Conservation (phyloP, 2,329 filamentous ascomycete species). For the Cladosporium sp. region DNA sequence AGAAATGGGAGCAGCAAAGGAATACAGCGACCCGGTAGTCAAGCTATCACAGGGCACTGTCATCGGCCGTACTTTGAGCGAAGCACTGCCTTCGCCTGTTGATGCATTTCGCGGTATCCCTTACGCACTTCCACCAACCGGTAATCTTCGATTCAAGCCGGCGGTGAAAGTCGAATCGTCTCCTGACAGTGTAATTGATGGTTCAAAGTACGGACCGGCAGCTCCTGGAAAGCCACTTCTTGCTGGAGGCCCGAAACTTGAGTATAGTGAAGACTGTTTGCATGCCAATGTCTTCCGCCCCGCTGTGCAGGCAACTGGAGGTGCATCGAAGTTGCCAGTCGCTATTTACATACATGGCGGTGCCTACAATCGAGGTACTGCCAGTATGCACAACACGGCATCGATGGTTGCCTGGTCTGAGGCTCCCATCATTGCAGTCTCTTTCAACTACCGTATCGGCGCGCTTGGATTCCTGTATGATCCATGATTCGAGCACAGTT, state of each 20-base stretch:
- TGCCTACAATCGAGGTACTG: slow-evolving; percentile 51
- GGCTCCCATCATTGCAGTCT: slow-evolving; percentile 55
- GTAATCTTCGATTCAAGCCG: slow-evolving; percentile 10
- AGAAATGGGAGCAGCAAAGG: slow-evolving; percentile 8
- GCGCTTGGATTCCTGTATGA: slow-evolving; percentile 63
- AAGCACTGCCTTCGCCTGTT: background rate
- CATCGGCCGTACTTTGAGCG: slow-evolving; percentile 9
- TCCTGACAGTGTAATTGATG: slow-evolving; percentile 5
- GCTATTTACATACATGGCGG: slow-evolving; percentile 65
- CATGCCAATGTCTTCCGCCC: slow-evolving; percentile 60
- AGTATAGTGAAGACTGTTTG: slow-evolving; percentile 56
- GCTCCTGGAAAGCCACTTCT: slow-evolving; percentile 15
- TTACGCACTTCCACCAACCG: slow-evolving; percentile 15
- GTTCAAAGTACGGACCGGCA: slow-evolving; percentile 9
- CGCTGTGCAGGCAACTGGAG: slow-evolving; percentile 23
- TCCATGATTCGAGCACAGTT: background rate
- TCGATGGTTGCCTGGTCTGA: slow-evolving; percentile 59
- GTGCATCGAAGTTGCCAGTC: slow-evolving; percentile 51
- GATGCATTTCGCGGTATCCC: slow-evolving; percentile 13
- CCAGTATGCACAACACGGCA: slow-evolving; percentile 60
- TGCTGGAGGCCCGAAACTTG: slow-evolving; percentile 13
- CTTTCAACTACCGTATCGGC: slow-evolving; percentile 64
- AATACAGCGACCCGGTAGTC: background rate
- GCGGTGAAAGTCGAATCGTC: background rate
- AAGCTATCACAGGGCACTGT: slow-evolving; percentile 7